Evolutionary conservation across 2,329 filamentous ascomycete species (phyloP).

Genomic region (Arthrobotrys conoides): DNA sequence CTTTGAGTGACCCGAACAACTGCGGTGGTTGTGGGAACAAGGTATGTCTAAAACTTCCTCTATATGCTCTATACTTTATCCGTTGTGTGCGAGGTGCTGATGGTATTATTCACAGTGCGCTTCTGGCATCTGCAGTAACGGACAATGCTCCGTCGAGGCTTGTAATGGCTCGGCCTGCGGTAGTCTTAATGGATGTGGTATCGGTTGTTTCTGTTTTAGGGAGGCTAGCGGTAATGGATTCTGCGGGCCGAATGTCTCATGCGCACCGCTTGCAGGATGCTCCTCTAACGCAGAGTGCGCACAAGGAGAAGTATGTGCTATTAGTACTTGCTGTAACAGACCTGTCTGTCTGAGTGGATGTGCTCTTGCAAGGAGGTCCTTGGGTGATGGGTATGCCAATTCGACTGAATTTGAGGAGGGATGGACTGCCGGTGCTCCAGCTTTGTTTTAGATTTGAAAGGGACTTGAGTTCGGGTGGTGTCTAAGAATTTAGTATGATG

Average conservation of each 20-base stretch:
- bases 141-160: conserved; percentile 18
- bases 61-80: background rate
- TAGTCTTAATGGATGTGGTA: conserved; percentile 12
- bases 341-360: conserved; percentile 11
- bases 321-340: conserved; percentile 15
- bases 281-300: conserved; percentile 9
- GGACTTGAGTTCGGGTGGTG: too few relatives aligned
- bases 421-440: conserved; percentile 4
- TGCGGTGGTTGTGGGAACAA: conserved; percentile 26
- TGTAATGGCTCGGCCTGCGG: conserved; percentile 25
- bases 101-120: background rate
- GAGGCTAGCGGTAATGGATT: conserved; percentile 6
- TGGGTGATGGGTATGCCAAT: conserved; percentile 10
- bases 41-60: background rate
- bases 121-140: conserved; percentile 21
- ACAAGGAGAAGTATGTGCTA: conserved; percentile 26
- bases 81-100: conserved; percentile 1
- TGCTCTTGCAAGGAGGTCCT: conserved; percentile 16
- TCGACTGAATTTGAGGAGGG: conserved; percentile 20
- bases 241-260: conserved; percentile 22
- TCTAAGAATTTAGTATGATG: too few relatives aligned
- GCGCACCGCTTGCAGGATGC: conserved; percentile 8
- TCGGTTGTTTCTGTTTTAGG: conserved; percentile 20
- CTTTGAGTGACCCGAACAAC: conserved; percentile 25
- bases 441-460: background rate